Conservation (phyloP, 177 flowering plant species). For the Telopea speciosissima region DNA sequence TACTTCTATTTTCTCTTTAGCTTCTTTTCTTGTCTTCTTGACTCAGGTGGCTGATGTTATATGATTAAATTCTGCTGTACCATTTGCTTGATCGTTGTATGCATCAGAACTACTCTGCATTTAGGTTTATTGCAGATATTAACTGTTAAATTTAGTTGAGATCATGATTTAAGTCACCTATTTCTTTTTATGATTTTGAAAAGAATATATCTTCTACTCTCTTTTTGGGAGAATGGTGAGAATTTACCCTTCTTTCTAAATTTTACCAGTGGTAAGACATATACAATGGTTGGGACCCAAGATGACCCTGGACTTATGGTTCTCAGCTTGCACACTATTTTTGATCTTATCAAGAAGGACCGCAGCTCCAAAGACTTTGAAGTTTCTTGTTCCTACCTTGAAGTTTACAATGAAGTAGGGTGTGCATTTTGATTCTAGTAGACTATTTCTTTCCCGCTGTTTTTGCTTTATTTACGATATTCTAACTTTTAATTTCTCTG, state of each 20-base stretch:
- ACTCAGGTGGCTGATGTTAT: no score
- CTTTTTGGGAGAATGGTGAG: neutral
- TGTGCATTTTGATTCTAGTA: conserved; percentile 8
- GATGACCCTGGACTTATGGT: conserved; percentile 92
- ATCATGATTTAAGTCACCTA: neutral
- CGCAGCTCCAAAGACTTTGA: conserved; percentile 63
- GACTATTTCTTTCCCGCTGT: conserved; percentile 2
- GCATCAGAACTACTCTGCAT: neutral
- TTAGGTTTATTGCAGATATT: neutral
- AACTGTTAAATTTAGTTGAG: neutral
- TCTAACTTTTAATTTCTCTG: conserved; percentile 8
- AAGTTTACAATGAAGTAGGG: conserved; percentile 91
- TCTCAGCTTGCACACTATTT: conserved; percentile 75
- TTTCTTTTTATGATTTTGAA: neutral
- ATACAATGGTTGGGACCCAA: conserved; percentile 84
- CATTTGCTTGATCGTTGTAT: no score
- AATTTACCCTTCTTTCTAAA: neutral
- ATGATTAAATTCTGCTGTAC: no score
- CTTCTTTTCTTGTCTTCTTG: no score
- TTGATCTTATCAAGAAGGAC: conserved; percentile 64
- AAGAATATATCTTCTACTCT: neutral
- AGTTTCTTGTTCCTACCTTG: conserved; percentile 88
- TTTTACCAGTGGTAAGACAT: conserved; percentile 73
- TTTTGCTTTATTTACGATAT: conserved; percentile 1
- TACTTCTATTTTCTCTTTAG: no score